Evolutionary conservation across 2,329 filamentous ascomycete genomes (phyloP).

Genomic region (Ceratocystis huliohia): DNA sequence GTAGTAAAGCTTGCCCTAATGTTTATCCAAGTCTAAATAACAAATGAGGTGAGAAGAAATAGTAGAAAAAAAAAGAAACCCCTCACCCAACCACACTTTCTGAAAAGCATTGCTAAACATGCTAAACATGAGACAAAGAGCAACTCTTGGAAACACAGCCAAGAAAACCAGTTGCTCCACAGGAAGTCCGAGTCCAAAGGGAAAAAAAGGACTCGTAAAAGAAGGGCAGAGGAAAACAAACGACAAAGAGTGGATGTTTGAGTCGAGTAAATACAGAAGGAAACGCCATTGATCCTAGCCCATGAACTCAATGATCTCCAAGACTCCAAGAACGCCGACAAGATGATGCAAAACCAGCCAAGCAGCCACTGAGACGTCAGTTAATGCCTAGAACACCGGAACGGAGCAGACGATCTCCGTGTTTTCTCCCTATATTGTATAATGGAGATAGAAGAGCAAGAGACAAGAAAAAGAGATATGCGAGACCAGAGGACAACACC

Average conservation of each 20-base stretch:
- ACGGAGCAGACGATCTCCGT: background rate
- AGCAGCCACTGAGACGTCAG: background rate
- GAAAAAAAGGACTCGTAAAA: background rate
- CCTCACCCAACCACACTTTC: background rate
- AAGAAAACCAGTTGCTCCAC: background rate
- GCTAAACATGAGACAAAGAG: slow-evolving; percentile 3
- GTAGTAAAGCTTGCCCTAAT: slow-evolving; percentile 9
- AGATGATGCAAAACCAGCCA: background rate
- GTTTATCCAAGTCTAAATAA: slow-evolving; percentile 11
- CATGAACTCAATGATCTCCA: background rate
- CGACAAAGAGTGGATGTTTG: background rate
- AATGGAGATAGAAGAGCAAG: background rate
- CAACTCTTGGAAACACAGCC: background rate
- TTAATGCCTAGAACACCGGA: background rate
- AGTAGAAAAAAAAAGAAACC: background rate
- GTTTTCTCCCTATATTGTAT: background rate
- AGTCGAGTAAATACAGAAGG: background rate
- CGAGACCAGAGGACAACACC: background rate
- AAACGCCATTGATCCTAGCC: too few species aligned
- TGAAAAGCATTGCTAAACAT: slow-evolving; percentile 1
- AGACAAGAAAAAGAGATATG: background rate
- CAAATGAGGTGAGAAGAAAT: background rate
- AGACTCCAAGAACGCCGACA: background rate
- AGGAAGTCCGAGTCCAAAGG: background rate
- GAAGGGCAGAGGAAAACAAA: background rate